Evolutionary conservation across 73 alveolate species (phyloP).

Genomic region (Symbiodinium natans): DNA sequence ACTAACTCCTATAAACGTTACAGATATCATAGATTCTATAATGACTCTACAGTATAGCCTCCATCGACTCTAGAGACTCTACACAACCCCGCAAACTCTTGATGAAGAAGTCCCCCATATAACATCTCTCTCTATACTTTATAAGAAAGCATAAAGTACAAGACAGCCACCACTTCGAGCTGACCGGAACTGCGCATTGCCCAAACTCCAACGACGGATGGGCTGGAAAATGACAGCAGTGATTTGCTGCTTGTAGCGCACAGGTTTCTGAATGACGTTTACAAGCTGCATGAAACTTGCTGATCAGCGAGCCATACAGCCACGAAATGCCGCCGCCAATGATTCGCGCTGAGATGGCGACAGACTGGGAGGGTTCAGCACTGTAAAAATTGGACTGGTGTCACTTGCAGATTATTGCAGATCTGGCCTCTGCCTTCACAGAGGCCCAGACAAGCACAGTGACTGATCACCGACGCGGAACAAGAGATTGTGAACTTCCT

Average conservation of each 20-base stretch:
- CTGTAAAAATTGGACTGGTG: neutral
- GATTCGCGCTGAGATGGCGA: neutral
- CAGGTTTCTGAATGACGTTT: neutral
- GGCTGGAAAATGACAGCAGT: neutral
- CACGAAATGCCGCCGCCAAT: neutral
- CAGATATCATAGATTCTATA: no score
- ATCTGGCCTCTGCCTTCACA: neutral
- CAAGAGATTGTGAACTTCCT: no score
- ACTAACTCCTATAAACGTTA: no score
- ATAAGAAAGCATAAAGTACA: no score
- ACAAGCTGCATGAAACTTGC: neutral
- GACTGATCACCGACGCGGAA: neutral
- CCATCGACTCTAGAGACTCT: no score
- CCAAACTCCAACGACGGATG: constrained; percentile 7
- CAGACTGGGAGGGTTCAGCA: neutral
- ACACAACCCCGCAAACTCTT: no score
- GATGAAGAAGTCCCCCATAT: no score
- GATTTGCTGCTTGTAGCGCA: constrained; percentile 1
- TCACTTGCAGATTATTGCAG: neutral
- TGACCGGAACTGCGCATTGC: constrained; percentile 3
- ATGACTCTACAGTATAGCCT: no score
- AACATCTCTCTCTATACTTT: no score
- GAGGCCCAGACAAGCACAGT: neutral
- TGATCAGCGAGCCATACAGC: neutral
- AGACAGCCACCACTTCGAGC: neutral